A percentile compares a stretch with the other conserved stretches of the same genome.
Conservation (phyloP, 1,139 yeast species). For the Kodamaea suecica region DNA sequence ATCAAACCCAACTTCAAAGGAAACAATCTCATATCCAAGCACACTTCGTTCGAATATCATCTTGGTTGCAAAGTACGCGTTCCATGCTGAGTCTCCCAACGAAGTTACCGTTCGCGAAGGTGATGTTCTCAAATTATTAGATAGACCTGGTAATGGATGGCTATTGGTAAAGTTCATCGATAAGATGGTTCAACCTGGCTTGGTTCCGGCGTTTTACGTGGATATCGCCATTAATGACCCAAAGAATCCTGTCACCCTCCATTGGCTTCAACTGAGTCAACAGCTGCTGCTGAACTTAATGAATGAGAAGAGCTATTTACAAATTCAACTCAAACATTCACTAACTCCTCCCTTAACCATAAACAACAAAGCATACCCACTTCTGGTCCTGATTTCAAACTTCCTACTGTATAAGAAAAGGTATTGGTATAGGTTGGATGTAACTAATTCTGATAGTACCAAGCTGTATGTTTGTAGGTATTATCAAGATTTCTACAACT, state of each 20-base stretch:
- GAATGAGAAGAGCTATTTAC: constrained; percentile 19
- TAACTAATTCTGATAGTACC: constrained; percentile 31
- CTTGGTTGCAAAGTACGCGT: constrained; percentile 36
- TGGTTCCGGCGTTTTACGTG: constrained; percentile 44
- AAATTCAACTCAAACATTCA: constrained; percentile 20
- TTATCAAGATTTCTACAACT: constrained; percentile 44
- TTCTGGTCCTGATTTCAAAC: constrained; percentile 31
- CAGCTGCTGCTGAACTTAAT: constrained; percentile 8
- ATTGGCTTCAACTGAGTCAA: constrained; percentile 29
- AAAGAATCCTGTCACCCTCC: constrained; percentile 33
- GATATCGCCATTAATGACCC: constrained; percentile 45
- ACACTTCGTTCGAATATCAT: constrained; percentile 31
- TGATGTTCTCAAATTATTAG: constrained; percentile 39
- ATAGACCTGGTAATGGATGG: constrained; percentile 43
- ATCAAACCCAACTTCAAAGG: constrained; percentile 19
- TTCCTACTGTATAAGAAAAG: constrained; percentile 35
- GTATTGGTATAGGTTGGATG: constrained; percentile 44
- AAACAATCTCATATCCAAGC: constrained; percentile 10
- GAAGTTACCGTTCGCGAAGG: constrained; percentile 40
- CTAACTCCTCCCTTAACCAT: constrained; percentile 25
- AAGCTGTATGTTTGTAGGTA: constrained; percentile 33
- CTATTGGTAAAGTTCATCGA: constrained; percentile 42
- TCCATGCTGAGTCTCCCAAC: constrained; percentile 30
- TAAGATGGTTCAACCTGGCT: constrained; percentile 33
- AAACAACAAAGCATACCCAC: constrained; percentile 32